These are phyloP conservation scores for Mortierella sp. DNA, from an alignment of 371 early-diverging fungal genomes.

Conservation along the genomic window DNA sequence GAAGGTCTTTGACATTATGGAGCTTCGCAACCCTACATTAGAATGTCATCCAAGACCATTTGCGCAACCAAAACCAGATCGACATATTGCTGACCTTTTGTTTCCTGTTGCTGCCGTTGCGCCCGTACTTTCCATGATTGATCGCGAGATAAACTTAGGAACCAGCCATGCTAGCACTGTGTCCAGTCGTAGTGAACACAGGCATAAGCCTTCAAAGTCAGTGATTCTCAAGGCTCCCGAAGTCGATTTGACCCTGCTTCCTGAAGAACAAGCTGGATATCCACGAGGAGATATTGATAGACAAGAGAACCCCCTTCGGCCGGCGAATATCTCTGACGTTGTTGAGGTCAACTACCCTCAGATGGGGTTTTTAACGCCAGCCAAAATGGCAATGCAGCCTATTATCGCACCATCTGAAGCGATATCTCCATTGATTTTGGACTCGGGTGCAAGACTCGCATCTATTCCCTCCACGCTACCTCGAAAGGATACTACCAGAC, in stretches of 20 bases:
- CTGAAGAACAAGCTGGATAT: slow-evolving; percentile 27
- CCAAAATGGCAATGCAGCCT: neutral
- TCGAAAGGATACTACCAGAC: too few relatives aligned
- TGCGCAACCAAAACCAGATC: neutral
- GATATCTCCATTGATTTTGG: neutral
- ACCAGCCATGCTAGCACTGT: neutral
- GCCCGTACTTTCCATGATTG: neutral
- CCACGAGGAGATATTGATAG: slow-evolving; percentile 5
- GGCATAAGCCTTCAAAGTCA: neutral
- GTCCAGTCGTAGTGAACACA: neutral
- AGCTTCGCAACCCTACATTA: neutral
- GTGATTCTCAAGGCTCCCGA: slow-evolving; percentile 10
- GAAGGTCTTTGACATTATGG: slow-evolving; percentile 6
- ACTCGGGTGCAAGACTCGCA: too few relatives aligned
- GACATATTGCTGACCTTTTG: neutral
- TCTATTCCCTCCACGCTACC: too few relatives aligned
- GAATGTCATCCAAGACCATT: neutral
- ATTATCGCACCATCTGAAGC: neutral
- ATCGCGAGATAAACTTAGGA: neutral
- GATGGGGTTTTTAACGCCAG: neutral
- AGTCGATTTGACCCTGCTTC: slow-evolving; percentile 14
- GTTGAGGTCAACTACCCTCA: slow-evolving; percentile 11
- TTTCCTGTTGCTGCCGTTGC: neutral
- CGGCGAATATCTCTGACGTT: neutral
- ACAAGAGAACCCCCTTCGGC: slow-evolving; percentile 23